Evolutionary conservation across 2,329 filamentous ascomycete species (phyloP).

Genomic region (Nemania sp.): DNA sequence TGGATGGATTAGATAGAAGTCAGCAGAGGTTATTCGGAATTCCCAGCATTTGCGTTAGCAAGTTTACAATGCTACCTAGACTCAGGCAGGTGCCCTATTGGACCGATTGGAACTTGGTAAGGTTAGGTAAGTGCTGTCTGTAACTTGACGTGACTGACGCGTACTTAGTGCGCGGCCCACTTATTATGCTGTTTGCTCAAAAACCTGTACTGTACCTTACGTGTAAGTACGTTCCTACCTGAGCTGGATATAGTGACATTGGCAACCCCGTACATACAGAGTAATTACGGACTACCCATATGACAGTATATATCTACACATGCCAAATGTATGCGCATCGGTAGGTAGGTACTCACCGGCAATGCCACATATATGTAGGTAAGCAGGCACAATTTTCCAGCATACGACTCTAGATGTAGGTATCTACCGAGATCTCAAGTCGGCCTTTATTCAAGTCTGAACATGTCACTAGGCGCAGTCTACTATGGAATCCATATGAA

Average conservation of each 20-base stretch:
- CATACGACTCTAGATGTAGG: not conserved
- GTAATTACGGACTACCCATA: too few relatives aligned
- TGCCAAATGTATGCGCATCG: too few relatives aligned
- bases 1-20: constrained; percentile 2
- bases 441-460: not conserved
- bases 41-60: not conserved
- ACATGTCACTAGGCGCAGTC: constrained; percentile 13
- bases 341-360: too few relatives aligned
- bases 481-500: constrained; percentile 8
- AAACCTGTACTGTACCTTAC: too few relatives aligned
- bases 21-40: not conserved
- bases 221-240: not conserved
- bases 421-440: not conserved
- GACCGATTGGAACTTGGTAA: not conserved
- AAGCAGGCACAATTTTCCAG: not conserved
- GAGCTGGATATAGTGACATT: not conserved
- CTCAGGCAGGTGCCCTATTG: not conserved
- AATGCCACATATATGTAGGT: not conserved
- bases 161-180: too few relatives aligned
- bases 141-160: too few relatives aligned
- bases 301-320: too few relatives aligned
- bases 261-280: too few relatives aligned
- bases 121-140: not conserved
- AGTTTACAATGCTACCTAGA: not conserved
- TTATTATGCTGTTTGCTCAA: too few relatives aligned